Evolutionary conservation across 2,329 filamentous ascomycete species (phyloP).

Genomic region (Venturia pyrina): DNA sequence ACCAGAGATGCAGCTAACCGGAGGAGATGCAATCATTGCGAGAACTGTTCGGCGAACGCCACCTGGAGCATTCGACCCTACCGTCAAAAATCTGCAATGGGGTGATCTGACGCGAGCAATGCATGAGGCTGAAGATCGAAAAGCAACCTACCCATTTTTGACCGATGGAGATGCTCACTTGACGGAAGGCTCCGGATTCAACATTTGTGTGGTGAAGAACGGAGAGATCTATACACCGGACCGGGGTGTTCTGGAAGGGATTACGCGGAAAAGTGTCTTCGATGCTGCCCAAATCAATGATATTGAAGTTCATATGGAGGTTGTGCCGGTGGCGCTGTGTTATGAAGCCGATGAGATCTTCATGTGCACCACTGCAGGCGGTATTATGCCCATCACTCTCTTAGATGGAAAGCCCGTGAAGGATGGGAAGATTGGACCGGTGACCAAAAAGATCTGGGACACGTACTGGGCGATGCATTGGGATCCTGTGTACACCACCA

Average conservation of each 20-base stretch:
- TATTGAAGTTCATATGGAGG: constrained; percentile 29
- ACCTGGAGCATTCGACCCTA: constrained; percentile 40
- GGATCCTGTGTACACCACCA: constrained; percentile 28
- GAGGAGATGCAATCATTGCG: constrained; percentile 35
- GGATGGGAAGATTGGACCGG: constrained; percentile 33
- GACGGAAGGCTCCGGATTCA: constrained; percentile 43
- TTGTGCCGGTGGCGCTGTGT: constrained; percentile 31
- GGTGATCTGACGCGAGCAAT: constrained; percentile 37
- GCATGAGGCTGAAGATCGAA: constrained; percentile 39
- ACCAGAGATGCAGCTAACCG: constrained; percentile 31
- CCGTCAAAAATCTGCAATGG: constrained; percentile 44
- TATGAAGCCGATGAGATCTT: constrained; percentile 41
- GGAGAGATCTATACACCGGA: constrained; percentile 36
- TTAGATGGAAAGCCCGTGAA: constrained; percentile 35
- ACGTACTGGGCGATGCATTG: constrained; percentile 41
- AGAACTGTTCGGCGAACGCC: constrained; percentile 36
- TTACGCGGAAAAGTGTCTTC: constrained; percentile 40
- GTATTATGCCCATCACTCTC: constrained; percentile 42
- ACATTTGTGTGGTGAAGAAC: constrained; percentile 38
- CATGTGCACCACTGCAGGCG: constrained; percentile 44
- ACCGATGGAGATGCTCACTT: constrained; percentile 41
- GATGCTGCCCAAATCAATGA: constrained; percentile 29
- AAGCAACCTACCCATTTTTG: constrained; percentile 38
- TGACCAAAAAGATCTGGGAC: constrained; percentile 42
- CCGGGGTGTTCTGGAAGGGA: constrained; percentile 38